Percentiles rank a stretch among this genome's conserved stretches.
phyloP scores from a whole-genome alignment of 2,329 filamentous ascomycete species.

The Clonostachys chloroleuca region DNA sequence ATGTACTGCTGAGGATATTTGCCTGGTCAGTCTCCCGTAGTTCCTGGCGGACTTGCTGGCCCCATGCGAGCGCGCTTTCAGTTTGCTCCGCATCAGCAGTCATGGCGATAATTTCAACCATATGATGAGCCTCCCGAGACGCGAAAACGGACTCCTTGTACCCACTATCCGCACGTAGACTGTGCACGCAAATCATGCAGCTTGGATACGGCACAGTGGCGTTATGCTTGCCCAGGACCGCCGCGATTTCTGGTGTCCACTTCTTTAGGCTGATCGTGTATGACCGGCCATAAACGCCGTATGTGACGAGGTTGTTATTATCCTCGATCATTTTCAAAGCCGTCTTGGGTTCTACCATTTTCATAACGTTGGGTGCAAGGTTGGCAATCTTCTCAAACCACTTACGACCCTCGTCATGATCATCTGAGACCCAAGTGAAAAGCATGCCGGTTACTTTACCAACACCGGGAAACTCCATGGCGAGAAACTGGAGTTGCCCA shows the following conservation, averaged over 20 bases:
- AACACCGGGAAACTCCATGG: background rate
- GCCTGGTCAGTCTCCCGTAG: background rate
- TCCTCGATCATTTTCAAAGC: background rate
- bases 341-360: background rate
- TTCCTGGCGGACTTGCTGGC: background rate
- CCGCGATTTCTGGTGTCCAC: background rate
- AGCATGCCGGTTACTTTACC: background rate
- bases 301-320: background rate
- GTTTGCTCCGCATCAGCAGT: background rate
- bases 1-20: background rate
- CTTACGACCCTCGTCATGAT: background rate
- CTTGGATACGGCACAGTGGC: background rate
- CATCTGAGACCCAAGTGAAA: background rate
- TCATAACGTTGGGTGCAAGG: background rate
- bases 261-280: background rate
- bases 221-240: background rate
- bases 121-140: background rate
- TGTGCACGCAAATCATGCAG: conserved; percentile 1
- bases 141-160: background rate
- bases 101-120: background rate
- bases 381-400: background rate
- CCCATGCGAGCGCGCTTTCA: background rate
- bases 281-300: conserved; percentile 1
- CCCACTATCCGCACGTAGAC: background rate
- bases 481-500: background rate